Evolutionary conservation across 2,329 filamentous ascomycete genomes (phyloP), one percentile per base, ranked within the genome.

Genomic region (Westerdykella ornata): DNA sequence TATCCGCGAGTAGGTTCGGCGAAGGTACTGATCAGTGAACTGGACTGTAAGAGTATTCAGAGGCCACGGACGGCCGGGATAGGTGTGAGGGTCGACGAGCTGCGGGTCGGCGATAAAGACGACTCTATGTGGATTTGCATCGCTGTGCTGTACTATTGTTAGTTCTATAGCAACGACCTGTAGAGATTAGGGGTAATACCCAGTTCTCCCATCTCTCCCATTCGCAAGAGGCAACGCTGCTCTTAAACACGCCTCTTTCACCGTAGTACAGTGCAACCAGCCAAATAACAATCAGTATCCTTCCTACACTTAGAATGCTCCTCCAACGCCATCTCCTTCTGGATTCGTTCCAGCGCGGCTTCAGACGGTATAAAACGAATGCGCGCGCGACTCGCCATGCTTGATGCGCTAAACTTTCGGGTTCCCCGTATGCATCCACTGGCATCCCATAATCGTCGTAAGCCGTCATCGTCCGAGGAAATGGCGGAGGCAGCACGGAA

Each of bases 161-260:
- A 60, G 48, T 37, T 36, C 31, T 17, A n/a, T 7, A 44, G 6
- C 14, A n/a, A 35, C 37, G 14, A 29, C 18, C 31, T 16, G 31
- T 13, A 16, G 8, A n/a, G 5, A 19, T 19, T 7, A 36, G 20
- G 14, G 15, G 14, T 6, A 71, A 52, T 73, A 94, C 88, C 89
- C 92, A 98, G 66, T 79, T 76, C 72, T 98, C 92, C 92, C 92
- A 98, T 31, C 77, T 77, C 28, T 78, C 74, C 92, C 92, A 98
- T 41, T 77, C 70, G 66, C 92, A 98, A 38, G 71, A 74, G 42
- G 77, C 71, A 13, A 95, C 78, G 45, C 77, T 81, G 48, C 77
- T 78, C 39, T 76, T 73, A 64, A 94, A 97, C 28, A 83, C 76
- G 66, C 78, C 84, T 44, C 85, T 75, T 70, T 98, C 92, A 1